Percentiles rank a stretch among this genome's conserved stretches.
Evolutionary conservation across 352 stramenopile species (phyloP).

Genomic region (Phytopythium ostracodes): DNA sequence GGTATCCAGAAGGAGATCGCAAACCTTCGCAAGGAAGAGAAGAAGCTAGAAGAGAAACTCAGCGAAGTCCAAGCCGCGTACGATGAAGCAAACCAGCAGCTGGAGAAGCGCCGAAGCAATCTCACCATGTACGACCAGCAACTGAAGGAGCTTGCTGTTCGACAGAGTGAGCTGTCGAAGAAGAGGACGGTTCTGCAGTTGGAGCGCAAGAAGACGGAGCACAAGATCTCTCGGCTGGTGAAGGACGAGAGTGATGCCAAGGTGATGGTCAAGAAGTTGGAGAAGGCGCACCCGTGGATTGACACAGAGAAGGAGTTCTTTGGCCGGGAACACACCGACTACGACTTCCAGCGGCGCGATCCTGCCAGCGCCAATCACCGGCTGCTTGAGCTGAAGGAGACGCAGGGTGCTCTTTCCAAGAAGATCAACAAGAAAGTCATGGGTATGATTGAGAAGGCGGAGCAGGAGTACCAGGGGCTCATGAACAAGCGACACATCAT

Average conservation of each 20-base stretch:
- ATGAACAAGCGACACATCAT: slow-evolving; percentile 98
- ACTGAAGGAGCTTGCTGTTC: slow-evolving; percentile 85
- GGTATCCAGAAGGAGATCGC: slow-evolving; percentile 59
- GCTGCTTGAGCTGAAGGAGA: slow-evolving; percentile 90
- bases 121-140: slow-evolving; percentile 89
- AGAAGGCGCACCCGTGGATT: slow-evolving; percentile 97
- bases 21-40: slow-evolving; percentile 54
- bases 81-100: slow-evolving; percentile 50
- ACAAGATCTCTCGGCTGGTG: slow-evolving; percentile 90
- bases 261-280: slow-evolving; percentile 88
- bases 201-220: slow-evolving; percentile 94
- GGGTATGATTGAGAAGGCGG: slow-evolving; percentile 99
- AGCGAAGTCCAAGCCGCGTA: slow-evolving; percentile 60
- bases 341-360: slow-evolving; percentile 95
- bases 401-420: slow-evolving; percentile 92
- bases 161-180: slow-evolving; percentile 73
- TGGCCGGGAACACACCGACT: slow-evolving; percentile 95
- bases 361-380: slow-evolving; percentile 79
- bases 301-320: slow-evolving; percentile 97
- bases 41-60: slow-evolving; percentile 69
- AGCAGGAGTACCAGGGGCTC: slow-evolving; percentile 98
- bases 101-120: slow-evolving; percentile 66
- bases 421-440: slow-evolving; percentile 99
- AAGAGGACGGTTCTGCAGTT: slow-evolving; percentile 89
- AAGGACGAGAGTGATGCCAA: slow-evolving; percentile 92